Conservation (phyloP, 2,329 filamentous ascomycete species). For the Botrytis hyacinthi region DNA sequence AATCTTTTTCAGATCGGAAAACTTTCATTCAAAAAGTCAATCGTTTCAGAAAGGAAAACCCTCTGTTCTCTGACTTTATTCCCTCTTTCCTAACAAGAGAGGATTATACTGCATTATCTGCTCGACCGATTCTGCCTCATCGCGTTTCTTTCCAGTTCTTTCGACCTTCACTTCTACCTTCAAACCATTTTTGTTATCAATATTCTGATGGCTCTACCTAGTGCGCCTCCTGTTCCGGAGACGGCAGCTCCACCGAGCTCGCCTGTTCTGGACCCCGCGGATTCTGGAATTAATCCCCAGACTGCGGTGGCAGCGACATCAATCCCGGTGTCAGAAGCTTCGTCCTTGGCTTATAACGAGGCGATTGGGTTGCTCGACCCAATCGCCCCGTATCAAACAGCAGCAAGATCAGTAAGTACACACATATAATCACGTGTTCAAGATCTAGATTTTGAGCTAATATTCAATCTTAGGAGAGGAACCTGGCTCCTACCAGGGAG, state of each 20-base stretch:
- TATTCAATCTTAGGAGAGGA: neutral
- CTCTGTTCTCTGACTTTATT: neutral
- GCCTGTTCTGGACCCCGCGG: neutral
- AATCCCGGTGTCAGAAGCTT: neutral
- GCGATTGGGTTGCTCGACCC: neutral
- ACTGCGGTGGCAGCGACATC: neutral
- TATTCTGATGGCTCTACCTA: neutral
- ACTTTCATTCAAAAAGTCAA: too few relatives aligned
- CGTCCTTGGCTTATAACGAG: neutral
- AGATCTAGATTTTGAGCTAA: neutral
- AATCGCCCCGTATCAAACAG: neutral
- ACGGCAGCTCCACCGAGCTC: conserved; percentile 13
- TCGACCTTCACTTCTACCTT: neutral
- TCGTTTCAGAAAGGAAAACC: neutral
- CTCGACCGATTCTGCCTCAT: neutral
- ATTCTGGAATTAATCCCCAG: neutral
- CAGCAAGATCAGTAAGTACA: neutral
- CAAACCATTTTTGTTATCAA: neutral
- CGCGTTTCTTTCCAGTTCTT: neutral
- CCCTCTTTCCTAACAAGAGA: neutral
- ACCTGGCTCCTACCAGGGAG: neutral
- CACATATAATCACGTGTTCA: neutral
- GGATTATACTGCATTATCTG: neutral
- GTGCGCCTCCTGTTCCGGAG: neutral
- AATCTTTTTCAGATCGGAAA: neutral